Base-by-base conservation (phyloP, 2,329 filamentous ascomycete species). In the Aspergillus ochraceus region DNA sequence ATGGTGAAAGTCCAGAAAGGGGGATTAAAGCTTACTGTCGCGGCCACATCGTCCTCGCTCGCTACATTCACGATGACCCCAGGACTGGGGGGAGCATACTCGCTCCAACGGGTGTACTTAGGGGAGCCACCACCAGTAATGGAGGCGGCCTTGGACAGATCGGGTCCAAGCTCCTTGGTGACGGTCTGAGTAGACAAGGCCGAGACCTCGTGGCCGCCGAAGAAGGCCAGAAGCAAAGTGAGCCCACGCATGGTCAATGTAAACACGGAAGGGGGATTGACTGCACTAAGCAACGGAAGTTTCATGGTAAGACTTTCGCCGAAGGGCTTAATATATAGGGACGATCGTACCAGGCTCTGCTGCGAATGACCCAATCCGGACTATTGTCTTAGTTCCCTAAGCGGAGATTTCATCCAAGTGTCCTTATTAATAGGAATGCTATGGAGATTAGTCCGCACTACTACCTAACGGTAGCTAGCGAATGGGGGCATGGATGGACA, bases 11-110 rank as follows among this genome's bases (percentile, higher is more conserved):
- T 19, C 19, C 22, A 6, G 3, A 47, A 8, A 47, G 11, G 20
- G 30, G 29, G 19, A 14, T 17, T 39, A 9, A 8, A 20, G 45
- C 30, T 3, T 36, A 58, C 45, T 11, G 30, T 55, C 9, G 26
- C 24, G 3, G 54, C 54, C 12, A 55, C 54, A 50, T 55, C 54
- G 12, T 55, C 45, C 54, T 55, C 54, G 22, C 24, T 55, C 24
- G 54, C 54, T 42, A 39, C 39, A 46, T 24, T 58, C 14, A 58
- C 50, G 14, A 58, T 49, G 30, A 54, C 50, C 1, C 56, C 29
- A 6, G 56, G 56, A 17, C 12, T 22, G 14, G 50, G 55, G 14
- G 50, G 36, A 10, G 30, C 24, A 22, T 32, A 58, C 2, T 53
- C 29, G 12, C 50, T 58, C 49, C 39, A 58, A 20, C 55, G 55